These are phyloP conservation scores for Colletotrichum sp. DNA, from an alignment of 2,329 filamentous ascomycete genomes.

Conservation along the genomic window DNA sequence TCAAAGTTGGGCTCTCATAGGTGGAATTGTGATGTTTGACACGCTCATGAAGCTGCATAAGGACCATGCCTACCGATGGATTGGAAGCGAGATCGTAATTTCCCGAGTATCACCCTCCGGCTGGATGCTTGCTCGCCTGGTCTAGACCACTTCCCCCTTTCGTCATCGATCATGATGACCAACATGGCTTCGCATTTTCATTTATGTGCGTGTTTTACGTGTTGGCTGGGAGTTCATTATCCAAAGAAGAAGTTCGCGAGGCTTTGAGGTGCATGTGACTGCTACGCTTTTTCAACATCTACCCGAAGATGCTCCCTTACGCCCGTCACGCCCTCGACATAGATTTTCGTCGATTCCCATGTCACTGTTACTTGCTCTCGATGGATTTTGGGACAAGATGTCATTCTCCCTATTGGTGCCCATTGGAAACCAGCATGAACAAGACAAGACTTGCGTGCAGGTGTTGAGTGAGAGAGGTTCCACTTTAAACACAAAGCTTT, in stretches of 20 bases:
- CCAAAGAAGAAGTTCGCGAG: not conserved
- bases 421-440: not conserved
- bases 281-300: accelerated
- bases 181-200: not conserved
- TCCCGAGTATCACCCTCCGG: not conserved
- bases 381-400: not conserved
- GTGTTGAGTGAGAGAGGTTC: not conserved
- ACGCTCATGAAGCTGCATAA: not conserved
- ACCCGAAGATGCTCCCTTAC: not conserved
- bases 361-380: not conserved
- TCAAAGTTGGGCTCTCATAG: not conserved
- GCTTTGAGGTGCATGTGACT: not conserved
- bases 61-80: not conserved
- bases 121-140: not conserved
- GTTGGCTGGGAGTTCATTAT: not conserved
- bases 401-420: not conserved
- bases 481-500: not conserved
- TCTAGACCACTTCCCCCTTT: not conserved
- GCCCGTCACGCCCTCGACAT: not conserved
- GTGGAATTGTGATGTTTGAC: not conserved
- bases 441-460: not conserved
- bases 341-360: not conserved
- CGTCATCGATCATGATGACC: not conserved
- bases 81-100: not conserved
- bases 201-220: not conserved